phyloP scores from a whole-genome alignment of 2,329 filamentous ascomycete species.

The Arthrobotrys megalospora region DNA sequence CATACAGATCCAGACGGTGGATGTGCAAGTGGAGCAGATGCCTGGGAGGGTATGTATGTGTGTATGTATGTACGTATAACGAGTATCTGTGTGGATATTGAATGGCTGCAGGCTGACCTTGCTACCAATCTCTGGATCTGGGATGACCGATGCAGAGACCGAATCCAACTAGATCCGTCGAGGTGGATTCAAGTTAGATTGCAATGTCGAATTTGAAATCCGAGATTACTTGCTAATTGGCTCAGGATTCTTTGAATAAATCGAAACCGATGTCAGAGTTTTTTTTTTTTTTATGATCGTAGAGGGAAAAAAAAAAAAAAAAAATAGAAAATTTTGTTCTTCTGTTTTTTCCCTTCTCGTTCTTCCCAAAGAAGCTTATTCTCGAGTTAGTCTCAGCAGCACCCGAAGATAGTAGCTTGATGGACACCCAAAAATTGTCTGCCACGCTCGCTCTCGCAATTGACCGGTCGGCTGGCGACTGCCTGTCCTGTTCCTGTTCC shows the following conservation, averaged over 20 bases:
- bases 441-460: not conserved
- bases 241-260: not conserved
- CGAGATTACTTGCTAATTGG: constrained; percentile 1
- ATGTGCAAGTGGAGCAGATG: constrained; percentile 15
- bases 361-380: constrained; percentile 40
- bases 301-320: not conserved
- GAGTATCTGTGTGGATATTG: constrained; percentile 24
- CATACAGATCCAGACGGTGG: constrained; percentile 8
- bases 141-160: constrained; percentile 14
- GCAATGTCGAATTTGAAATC: constrained; percentile 1
- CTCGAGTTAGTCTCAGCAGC: constrained; percentile 8
- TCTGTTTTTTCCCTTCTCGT: not conserved
- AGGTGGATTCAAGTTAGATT: constrained; percentile 9
- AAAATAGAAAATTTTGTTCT: not conserved
- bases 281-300: no score
- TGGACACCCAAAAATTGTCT: not conserved
- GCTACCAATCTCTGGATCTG: constrained; percentile 14
- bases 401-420: constrained; percentile 13
- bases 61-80: not conserved
- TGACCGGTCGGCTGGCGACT: constrained; percentile 12
- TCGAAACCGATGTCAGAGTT: not conserved
- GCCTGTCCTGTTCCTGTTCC: constrained; percentile 14
- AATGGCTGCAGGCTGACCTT: constrained; percentile 21
- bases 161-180: constrained; percentile 9
- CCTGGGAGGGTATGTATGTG: constrained; percentile 2